Conservation (phyloP, 768 basidiomycete species). For the Galerina marginata region DNA sequence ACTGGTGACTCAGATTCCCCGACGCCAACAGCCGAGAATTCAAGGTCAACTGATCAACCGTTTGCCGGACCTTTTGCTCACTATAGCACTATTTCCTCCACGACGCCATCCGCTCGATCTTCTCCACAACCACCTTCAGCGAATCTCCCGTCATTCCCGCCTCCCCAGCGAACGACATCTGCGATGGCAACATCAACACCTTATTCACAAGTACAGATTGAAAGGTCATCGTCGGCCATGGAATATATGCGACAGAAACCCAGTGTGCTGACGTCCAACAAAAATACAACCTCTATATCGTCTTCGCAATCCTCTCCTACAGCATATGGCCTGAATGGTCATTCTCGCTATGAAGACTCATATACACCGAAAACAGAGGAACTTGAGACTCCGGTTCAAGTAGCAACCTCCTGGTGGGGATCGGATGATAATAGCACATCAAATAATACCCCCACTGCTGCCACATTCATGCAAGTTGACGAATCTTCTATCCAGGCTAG, state of each 20-base stretch:
- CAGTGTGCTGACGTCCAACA: constrained; percentile 59
- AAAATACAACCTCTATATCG: constrained; percentile 56
- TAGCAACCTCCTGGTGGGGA: constrained; percentile 70
- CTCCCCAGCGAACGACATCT: constrained; percentile 69
- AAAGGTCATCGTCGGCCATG: constrained; percentile 80
- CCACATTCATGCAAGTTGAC: constrained; percentile 66
- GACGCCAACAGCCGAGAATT: constrained; percentile 39
- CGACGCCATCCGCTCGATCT: constrained; percentile 72
- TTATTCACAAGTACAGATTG: constrained; percentile 56
- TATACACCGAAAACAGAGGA: constrained; percentile 27
- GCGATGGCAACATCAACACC: constrained; percentile 65
- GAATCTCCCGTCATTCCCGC: constrained; percentile 41
- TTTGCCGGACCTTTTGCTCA: constrained; percentile 88
- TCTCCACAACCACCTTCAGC: constrained; percentile 71
- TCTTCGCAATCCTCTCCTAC: constrained; percentile 30
- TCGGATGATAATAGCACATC: constrained; percentile 36
- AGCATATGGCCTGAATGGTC: constrained; percentile 37
- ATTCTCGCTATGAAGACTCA: constrained; percentile 23
- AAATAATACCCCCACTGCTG: constrained; percentile 66
- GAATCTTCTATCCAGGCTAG: constrained; percentile 44
- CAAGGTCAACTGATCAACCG: constrained; percentile 43
- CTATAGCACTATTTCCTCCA: constrained; percentile 90
- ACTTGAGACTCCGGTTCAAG: constrained; percentile 39
- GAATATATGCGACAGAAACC: constrained; percentile 66
- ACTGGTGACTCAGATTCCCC: constrained; percentile 83